phyloP scores from a whole-genome alignment of 2,329 filamentous ascomycete genomes.

The Zasmidium cellare region DNA sequence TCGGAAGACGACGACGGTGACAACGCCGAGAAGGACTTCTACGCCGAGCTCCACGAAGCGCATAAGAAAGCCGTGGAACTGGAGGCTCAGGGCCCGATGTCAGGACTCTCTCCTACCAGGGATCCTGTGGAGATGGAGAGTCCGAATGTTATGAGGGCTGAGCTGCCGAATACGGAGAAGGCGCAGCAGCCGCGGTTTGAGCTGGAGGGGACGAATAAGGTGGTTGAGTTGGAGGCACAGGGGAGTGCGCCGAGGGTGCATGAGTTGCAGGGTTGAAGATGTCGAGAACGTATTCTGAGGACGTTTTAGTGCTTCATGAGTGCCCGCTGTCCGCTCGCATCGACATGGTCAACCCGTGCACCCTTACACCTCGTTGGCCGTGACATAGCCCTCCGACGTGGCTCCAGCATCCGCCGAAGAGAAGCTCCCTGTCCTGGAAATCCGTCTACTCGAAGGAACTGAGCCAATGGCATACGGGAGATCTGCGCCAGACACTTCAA shows the following conservation, averaged over 20 bases:
- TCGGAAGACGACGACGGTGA: slow-evolving; percentile 1
- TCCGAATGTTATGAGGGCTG: neutral
- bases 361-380: no score
- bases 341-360: no score
- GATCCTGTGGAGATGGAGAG: neutral
- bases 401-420: no score
- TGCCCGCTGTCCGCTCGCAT: no score
- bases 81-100: neutral
- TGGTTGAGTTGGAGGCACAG: neutral
- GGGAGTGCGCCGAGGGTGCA: neutral
- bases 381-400: no score
- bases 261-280: neutral
- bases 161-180: neutral
- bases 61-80: neutral
- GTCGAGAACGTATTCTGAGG: no score
- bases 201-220: neutral
- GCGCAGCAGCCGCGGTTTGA: no score
- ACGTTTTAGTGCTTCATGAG: no score
- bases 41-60: neutral
- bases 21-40: neutral
- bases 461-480: no score
- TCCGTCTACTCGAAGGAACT: no score
- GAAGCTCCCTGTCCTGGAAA: no score
- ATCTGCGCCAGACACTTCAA: no score
- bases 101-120: neutral